Base-by-base conservation (phyloP, 2,329 filamentous ascomycete species). In the Gyromitra esculenta region DNA sequence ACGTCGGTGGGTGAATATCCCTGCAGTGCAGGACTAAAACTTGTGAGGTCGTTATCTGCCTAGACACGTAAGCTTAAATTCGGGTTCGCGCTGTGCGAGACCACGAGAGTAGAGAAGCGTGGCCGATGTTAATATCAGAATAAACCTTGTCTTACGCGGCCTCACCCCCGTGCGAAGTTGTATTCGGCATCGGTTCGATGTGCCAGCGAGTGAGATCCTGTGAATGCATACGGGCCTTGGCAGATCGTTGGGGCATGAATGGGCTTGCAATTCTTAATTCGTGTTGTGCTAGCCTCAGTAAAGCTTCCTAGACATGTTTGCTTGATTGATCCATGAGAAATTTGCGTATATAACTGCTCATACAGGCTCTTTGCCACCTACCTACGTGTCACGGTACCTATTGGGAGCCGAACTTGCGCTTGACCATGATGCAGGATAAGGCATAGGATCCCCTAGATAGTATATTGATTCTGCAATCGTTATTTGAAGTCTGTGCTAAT, bases 191-290 rank as follows among this genome's bases (percentile, higher is more conserved):
- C n/a, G 11, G 18, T 31, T n/a, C 3, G 11, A 8, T 35, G n/a
- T 52, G 5, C 6, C 39, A 67, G 18, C 72, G 72, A 75, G 72
- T 75, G 72, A 75, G 48, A 75, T 31, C 1, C 9, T 5, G 31
- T 75, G 72, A 75, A 62, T 3, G 6, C 15, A 75, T 75, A 70
- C 72, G 72, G 45, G 72, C 21, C 72, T 75, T 75, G 65, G 64
- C 57, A n/a, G n/a, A n/a, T 21, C 18, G 6, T 35, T 25, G 7
- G 7, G 21, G 11, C 9, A 54, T 52, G 37, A 56, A 54, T 39
- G 48, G 35, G 35, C 25, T 57, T 57, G 25, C 13, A n/a, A 39
- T n/a, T 37, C 62, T 25, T 13, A n/a, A 52, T 31, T n/a, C 11
- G 15, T 11, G 11, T 65, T 11, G 31, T 65, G 63, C 8, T 25